A percentile compares a stretch with the other conserved stretches of the same genome.
phyloP scores from a whole-genome alignment of 139 green algal genomes.

The Chlorella sorokiniana region DNA sequence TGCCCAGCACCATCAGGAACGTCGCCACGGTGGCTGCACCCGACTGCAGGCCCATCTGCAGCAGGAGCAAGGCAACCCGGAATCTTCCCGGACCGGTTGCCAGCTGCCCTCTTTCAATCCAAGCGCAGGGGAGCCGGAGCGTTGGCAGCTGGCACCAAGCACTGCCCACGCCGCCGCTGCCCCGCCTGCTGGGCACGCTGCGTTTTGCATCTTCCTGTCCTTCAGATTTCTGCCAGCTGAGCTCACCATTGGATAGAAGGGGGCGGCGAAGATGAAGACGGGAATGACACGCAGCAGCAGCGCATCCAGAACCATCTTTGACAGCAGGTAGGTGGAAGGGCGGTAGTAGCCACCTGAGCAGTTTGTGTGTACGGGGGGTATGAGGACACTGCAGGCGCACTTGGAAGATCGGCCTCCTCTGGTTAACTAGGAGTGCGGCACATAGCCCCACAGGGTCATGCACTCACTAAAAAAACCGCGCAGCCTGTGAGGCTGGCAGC shows the following conservation, averaged over 20 bases:
- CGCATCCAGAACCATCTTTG: slow-evolving; percentile 74
- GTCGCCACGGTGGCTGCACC: slow-evolving; percentile 32
- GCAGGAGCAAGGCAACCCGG: too few relatives aligned
- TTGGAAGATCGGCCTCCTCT: too few relatives aligned
- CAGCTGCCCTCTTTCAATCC: too few relatives aligned
- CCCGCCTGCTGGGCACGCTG: background rate
- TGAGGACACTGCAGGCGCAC: background rate
- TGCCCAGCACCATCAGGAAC: slow-evolving; percentile 64
- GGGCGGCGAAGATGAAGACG: slow-evolving; percentile 57
- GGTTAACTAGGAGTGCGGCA: too few relatives aligned
- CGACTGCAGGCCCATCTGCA: background rate
- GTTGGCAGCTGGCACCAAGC: background rate
- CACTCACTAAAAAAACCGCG: too few relatives aligned
- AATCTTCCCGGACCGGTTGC: too few relatives aligned
- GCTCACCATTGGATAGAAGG: slow-evolving; percentile 75
- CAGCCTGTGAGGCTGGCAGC: too few relatives aligned
- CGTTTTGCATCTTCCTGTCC: background rate
- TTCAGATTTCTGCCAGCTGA: background rate
- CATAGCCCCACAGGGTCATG: too few relatives aligned
- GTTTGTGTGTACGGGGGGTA: background rate
- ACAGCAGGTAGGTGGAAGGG: slow-evolving; percentile 58
- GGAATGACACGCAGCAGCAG: slow-evolving; percentile 78
- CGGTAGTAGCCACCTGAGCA: slow-evolving; percentile 61
- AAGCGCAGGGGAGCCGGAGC: too few relatives aligned
- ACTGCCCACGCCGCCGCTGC: background rate